These are phyloP conservation scores for Cercophora samala DNA, from an alignment of 495 filamentous ascomycete genomes.

Conservation along the genomic window DNA sequence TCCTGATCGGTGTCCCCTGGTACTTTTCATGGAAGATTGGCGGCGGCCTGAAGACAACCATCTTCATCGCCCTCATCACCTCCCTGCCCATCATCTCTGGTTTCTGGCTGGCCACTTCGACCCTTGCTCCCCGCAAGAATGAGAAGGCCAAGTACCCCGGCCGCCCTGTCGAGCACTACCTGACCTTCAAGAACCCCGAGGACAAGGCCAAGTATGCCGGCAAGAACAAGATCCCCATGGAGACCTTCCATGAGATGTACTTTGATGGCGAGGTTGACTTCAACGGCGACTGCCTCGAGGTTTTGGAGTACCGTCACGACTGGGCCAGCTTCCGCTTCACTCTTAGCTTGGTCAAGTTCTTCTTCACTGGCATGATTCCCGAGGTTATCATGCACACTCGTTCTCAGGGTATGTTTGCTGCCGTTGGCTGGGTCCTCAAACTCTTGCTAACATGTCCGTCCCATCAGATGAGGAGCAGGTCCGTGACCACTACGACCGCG, in stretches of 20 bases:
- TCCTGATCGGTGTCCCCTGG: constrained; percentile 59
- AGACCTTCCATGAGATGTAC: constrained; percentile 88
- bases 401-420: constrained; percentile 57
- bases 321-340: constrained; percentile 86
- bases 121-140: constrained; percentile 67
- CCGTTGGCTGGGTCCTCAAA: background rate
- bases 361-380: constrained; percentile 57
- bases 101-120: constrained; percentile 69
- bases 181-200: constrained; percentile 73
- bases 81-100: constrained; percentile 63
- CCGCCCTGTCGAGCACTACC: constrained; percentile 77
- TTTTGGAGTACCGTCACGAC: constrained; percentile 81
- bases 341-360: constrained; percentile 52
- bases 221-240: constrained; percentile 75
- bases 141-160: constrained; percentile 75
- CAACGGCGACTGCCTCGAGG: constrained; percentile 76
- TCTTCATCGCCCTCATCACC: constrained; percentile 67
- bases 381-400: constrained; percentile 78
- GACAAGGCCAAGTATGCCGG: constrained; percentile 72
- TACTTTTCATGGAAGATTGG: constrained; percentile 67
- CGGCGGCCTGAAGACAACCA: constrained; percentile 65
- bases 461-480: constrained; percentile 77
- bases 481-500: constrained; percentile 81
- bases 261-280: constrained; percentile 82
- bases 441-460: constrained; percentile 18